These are phyloP conservation scores for Kodamaea arcana DNA, from an alignment of 1,139 yeast species.

Conservation along the genomic window DNA sequence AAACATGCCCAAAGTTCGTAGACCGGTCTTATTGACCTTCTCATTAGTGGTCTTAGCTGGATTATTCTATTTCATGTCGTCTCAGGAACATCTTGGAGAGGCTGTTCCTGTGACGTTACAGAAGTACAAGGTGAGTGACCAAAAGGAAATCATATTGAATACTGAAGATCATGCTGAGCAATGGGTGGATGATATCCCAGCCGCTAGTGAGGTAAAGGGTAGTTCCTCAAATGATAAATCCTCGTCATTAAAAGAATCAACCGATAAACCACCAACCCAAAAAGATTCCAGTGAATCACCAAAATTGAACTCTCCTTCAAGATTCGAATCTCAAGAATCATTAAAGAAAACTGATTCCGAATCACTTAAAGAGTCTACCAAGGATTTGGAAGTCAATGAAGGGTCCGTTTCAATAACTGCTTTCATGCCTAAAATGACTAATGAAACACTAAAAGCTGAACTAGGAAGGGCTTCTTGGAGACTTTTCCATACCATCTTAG, in stretches of 20 bases:
- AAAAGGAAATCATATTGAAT: conserved; percentile 2
- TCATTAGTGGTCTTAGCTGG: conserved; percentile 21
- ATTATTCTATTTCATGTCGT: conserved; percentile 24
- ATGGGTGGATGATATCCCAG: conserved; percentile 1
- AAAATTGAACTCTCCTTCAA: neutral
- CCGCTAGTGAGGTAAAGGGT: neutral
- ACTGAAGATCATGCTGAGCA: neutral
- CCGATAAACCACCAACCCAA: neutral
- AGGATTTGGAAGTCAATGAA: conserved; percentile 27
- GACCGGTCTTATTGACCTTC: conserved; percentile 24
- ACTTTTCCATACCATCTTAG: conserved; percentile 79
- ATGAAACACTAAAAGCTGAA: conserved; percentile 58
- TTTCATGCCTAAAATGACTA: conserved; percentile 85
- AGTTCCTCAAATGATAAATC: neutral
- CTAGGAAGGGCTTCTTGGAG: conserved; percentile 91
- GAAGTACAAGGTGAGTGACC: conserved; percentile 4
- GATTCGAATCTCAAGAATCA: neutral
- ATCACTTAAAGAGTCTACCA: neutral
- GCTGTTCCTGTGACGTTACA: conserved; percentile 3
- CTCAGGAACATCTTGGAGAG: neutral
- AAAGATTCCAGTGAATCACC: neutral
- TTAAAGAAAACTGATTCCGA: neutral
- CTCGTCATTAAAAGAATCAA: neutral
- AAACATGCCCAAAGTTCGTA: conserved; percentile 22
- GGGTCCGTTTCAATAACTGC: conserved; percentile 27